A percentile compares a stretch with the other conserved stretches of the same genome.
phyloP scores from a whole-genome alignment of 805 yeast species.

The Wilhelminamyces savonicus region DNA sequence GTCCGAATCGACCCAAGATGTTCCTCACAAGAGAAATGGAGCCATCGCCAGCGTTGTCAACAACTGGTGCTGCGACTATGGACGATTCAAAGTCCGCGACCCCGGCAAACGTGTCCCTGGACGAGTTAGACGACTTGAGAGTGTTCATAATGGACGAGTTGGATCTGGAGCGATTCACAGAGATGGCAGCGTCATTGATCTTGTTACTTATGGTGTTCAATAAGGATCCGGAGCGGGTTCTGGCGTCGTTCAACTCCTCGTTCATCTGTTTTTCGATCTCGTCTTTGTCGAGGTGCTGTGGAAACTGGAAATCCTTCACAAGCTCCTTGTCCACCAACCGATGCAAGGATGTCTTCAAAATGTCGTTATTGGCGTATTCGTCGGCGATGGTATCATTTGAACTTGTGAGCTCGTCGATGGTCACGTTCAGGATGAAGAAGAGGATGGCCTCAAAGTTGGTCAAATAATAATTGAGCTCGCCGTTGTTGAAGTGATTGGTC shows the following conservation, averaged over 20 bases:
- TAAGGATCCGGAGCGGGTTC: slow-evolving; percentile 35
- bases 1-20: slow-evolving; percentile 29
- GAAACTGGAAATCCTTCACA: slow-evolving; percentile 20
- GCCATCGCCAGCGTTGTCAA: slow-evolving; percentile 8
- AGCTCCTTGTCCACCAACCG: slow-evolving; percentile 26
- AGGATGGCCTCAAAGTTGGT: slow-evolving; percentile 39
- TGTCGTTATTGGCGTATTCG: slow-evolving; percentile 2
- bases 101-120: slow-evolving; percentile 21
- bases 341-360: slow-evolving; percentile 18
- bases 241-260: slow-evolving; percentile 3
- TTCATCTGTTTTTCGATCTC: slow-evolving; percentile 4
- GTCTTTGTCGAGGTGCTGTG: slow-evolving; percentile 4
- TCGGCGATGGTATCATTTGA: slow-evolving; percentile 6
- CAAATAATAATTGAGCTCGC: slow-evolving; percentile 32
- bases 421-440: slow-evolving; percentile 29
- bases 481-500: slow-evolving; percentile 25
- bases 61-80: slow-evolving; percentile 2
- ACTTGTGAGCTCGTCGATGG: slow-evolving; percentile 25
- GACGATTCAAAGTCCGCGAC: slow-evolving; percentile 13
- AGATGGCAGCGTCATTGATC: slow-evolving; percentile 23
- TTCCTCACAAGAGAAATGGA: slow-evolving; percentile 25
- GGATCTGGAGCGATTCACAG: slow-evolving; percentile 24
- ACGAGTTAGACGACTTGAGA: slow-evolving; percentile 10
- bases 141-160: slow-evolving; percentile 20
- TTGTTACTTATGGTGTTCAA: slow-evolving; percentile 28